Evolutionary conservation across 2,329 filamentous ascomycete species (phyloP).

Genomic region (Myotisia sp.): DNA sequence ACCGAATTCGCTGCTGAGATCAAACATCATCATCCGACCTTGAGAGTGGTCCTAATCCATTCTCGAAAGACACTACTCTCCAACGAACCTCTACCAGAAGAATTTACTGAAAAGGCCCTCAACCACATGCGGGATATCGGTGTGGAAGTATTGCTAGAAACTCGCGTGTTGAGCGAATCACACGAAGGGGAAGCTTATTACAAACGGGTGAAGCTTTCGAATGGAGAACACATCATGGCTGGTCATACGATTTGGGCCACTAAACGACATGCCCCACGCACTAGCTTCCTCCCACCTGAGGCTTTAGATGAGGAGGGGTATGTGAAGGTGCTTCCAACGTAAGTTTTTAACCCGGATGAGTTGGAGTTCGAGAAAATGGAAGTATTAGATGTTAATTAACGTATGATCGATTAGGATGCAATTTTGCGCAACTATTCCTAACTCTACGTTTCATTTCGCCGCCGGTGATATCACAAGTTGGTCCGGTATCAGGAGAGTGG

Average conservation of each 20-base stretch:
- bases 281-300: not conserved
- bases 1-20: conserved; percentile 2
- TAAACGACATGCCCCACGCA: not conserved
- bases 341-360: too few relatives aligned
- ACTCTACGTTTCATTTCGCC: not conserved
- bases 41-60: not conserved
- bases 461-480: not conserved
- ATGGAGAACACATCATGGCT: not conserved
- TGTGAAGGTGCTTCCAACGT: not conserved
- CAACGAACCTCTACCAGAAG: not conserved
- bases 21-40: not conserved
- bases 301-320: not conserved
- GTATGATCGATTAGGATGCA: not conserved
- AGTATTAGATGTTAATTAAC: not conserved
- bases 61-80: not conserved
- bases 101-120: not conserved
- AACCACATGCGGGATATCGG: not conserved
- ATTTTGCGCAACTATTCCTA: conserved; percentile 1
- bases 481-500: not conserved
- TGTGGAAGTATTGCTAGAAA: not conserved
- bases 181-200: not conserved
- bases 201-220: not conserved
- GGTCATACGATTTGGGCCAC: conserved; percentile 1
- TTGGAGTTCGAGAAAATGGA: not conserved
- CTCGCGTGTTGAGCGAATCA: not conserved